Percentiles rank a stretch among this genome's conserved stretches.
Evolutionary conservation across 2,329 filamentous ascomycete species (phyloP).

Genomic region (Paecilomyces dactylethromorphus): DNA sequence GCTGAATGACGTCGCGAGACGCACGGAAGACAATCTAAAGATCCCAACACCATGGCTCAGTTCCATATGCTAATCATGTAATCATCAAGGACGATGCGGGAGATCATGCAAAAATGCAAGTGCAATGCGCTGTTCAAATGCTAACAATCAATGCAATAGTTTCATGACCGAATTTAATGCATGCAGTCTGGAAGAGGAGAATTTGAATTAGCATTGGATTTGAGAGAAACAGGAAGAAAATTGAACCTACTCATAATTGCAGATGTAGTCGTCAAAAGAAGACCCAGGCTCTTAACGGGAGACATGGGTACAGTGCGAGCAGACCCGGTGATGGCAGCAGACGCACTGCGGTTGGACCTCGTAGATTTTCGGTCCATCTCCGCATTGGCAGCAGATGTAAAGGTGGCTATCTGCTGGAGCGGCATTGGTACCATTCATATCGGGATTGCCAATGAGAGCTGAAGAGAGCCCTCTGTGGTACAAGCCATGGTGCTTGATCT

Average conservation of each 20-base stretch:
- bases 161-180: neutral
- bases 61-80: neutral
- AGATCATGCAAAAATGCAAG: neutral
- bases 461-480: neutral
- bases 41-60: neutral
- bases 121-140: neutral
- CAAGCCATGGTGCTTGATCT: neutral
- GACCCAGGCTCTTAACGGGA: conserved; percentile 11
- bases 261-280: neutral
- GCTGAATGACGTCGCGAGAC: neutral
- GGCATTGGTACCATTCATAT: neutral
- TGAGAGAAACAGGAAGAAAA: neutral
- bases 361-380: conserved; percentile 33
- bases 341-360: conserved; percentile 26
- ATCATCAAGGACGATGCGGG: neutral
- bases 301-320: conserved; percentile 20
- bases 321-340: conserved; percentile 24
- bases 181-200: conserved; percentile 3
- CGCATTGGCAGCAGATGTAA: conserved; percentile 34
- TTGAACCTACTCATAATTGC: neutral
- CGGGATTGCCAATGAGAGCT: neutral
- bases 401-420: conserved; percentile 9
- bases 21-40: neutral
- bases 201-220: neutral
- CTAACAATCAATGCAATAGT: neutral